phyloP scores from a whole-genome alignment of 768 basidiomycete genomes.

The Leccinum fibrillosum region DNA sequence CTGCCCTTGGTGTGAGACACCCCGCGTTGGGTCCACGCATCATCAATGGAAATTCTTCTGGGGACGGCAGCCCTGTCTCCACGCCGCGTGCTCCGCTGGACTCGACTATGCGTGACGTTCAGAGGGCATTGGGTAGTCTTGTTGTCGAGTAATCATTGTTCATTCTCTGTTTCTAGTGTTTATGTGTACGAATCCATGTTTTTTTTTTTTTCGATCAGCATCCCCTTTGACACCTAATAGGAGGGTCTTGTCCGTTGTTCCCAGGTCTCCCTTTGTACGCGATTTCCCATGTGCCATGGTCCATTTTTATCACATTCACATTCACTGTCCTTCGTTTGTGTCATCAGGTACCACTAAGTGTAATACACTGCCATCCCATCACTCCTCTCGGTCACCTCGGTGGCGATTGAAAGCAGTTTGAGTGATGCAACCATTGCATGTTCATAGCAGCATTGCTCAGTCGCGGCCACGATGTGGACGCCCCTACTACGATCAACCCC shows the following conservation, averaged over 20 bases:
- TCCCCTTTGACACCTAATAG: constrained; percentile 14
- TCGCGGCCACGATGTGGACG: constrained; percentile 11
- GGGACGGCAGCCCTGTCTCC: constrained; percentile 29
- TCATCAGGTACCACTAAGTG: constrained; percentile 24
- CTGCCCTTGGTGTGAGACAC: constrained; percentile 80
- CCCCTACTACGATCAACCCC: neutral
- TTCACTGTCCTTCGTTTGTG: constrained; percentile 29
- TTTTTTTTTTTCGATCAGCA: constrained; percentile 15
- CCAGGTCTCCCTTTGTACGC: constrained; percentile 7
- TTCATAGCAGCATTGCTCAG: neutral
- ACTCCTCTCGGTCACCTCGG: constrained; percentile 1
- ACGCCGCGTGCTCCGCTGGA: constrained; percentile 41
- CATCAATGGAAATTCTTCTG: constrained; percentile 39
- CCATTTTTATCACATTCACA: constrained; percentile 16
- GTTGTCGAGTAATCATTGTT: constrained; percentile 59
- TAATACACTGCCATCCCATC: constrained; percentile 20
- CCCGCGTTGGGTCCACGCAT: constrained; percentile 66
- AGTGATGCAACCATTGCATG: neutral
- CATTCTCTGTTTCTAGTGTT: constrained; percentile 15
- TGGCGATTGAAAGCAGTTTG: neutral
- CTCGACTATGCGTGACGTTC: constrained; percentile 62
- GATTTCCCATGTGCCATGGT: constrained; percentile 11
- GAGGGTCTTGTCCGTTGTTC: constrained; percentile 20
- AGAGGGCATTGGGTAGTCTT: constrained; percentile 73
- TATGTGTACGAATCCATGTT: constrained; percentile 17